Base-by-base conservation (phyloP, 2,329 filamentous ascomycete species). In the Tolypocladium paradoxum region DNA sequence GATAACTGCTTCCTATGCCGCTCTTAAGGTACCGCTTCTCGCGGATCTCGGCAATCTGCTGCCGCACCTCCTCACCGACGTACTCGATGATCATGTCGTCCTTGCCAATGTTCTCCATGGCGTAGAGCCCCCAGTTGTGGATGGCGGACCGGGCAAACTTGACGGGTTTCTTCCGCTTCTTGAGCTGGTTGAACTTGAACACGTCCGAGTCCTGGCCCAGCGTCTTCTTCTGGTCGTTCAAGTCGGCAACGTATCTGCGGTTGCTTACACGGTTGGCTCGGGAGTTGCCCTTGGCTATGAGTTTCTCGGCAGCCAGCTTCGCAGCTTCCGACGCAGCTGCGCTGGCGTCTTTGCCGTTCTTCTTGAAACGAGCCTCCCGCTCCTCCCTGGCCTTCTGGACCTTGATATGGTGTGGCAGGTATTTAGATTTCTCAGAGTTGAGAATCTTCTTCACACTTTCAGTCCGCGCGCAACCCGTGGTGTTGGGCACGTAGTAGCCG, bases 41-140 rank as follows among this genome's bases (percentile, higher is more conserved):
- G 53, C 93, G 86, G 66, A 97, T 84, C 70, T 99, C 93, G n/a
- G 93, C 91, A 55, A 99, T 93, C 65, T 95, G 90, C 70, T 99
- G 93, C 54, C 93, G 84, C 37, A 99, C 90, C 69, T 96, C 93
- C 73, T 99, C 93, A 56, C 93, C 93, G 12, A 99, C 93, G 67
- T 99, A 99, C 73, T 99, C 93, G 65, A 99, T 99, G 67, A 99
- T 99, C 90, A 99, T 96, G 71, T 99, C 93, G 68, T 96, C 95
- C 68, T 92, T 90, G 55, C 87, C 82, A 58, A 99, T 99, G 65
- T 95, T 93, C 72, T 99, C 93, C 77, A 96, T 92, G 4, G 93
- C 91, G 66, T 99, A 99, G 31, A 99, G 74, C 31, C 93, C 93
- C 93, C 93, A 99, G 64, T 96, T 97, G 72, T 99, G 93, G 62